Evolutionary conservation across 2,329 filamentous ascomycete species (phyloP), one percentile per base, ranked within the genome.

Genomic region (Fusarium anguioides): DNA sequence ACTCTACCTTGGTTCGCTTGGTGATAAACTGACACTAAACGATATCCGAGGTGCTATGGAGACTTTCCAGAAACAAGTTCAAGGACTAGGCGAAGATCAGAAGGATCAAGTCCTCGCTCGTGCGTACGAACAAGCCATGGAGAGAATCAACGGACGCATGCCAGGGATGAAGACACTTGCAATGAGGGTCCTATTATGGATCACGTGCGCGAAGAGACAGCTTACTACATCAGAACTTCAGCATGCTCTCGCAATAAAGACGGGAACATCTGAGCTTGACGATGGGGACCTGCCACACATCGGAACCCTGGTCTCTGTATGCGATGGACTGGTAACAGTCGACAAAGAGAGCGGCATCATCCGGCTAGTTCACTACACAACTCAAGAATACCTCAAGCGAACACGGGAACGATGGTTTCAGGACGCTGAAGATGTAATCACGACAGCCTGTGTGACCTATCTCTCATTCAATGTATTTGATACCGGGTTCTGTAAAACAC

Each of bases 321-420:
- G 81, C 50, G 77, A 74, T 24, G 81, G 82, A 2, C 40, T 85
- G 12, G 76, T 84, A 6, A 79, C 74, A 0, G 21, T 82, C 7
- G 78, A 83, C 35, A 50, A 77, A 29, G 64, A 79, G 37, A 83
- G 73, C 41, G 27, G 70, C 14, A 71, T 78, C 24, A 72, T 83
- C 5, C 75, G 80, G 2, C 57, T 84, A 0, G 79, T 81, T 4
- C 82, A 84, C 58, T 80, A 81, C 45, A 83, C 82, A 0, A 74
- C 79, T 0, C 77, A 82, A 36, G 77, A 83, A 39, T 84, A 81
- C 64, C 75, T 84, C 2, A 5, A 42, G 14, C 9, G 12, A 12
- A 8, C 27, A 4, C 7, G 12, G 27, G 4, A 29, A 12, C 10
- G 7, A 8, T 29, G 27, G 27, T 29, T 29, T 29, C 8, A 4